phyloP scores from a whole-genome alignment of 148 eudicot genomes.

The Rhododendron simsii region DNA sequence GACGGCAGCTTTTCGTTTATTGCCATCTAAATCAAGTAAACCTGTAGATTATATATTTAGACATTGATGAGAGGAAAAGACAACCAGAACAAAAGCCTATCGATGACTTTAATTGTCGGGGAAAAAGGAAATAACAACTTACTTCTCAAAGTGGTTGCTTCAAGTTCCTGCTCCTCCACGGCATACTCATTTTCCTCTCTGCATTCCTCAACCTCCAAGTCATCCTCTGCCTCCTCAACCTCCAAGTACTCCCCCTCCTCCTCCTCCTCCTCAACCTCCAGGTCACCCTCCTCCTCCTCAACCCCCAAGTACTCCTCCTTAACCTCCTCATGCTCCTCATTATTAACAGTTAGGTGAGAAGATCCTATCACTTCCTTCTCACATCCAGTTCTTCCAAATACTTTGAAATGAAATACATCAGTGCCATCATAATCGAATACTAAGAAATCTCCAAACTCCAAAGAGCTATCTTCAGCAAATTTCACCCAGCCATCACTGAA shows the following conservation, averaged over 20 bases:
- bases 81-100: background rate
- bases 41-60: background rate
- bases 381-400: slow-evolving; percentile 3
- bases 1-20: background rate
- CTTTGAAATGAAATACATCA: slow-evolving; percentile 5
- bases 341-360: background rate
- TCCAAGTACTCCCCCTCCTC: no score
- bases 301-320: background rate
- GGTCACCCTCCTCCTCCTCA: background rate
- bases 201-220: no score
- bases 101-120: background rate
- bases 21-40: background rate
- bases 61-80: background rate
- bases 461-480: slow-evolving; percentile 9
- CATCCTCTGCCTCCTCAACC: no score
- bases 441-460: slow-evolving; percentile 4
- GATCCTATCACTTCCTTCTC: background rate
- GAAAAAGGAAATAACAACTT: background rate
- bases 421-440: slow-evolving; percentile 12
- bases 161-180: background rate
- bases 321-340: background rate
- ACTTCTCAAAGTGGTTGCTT: background rate
- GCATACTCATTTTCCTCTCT: no score
- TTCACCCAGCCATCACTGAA: slow-evolving; percentile 17
- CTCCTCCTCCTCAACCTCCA: background rate